Conservation (phyloP, 495 filamentous ascomycete genomes). For the Lentithecium fluviatile region DNA sequence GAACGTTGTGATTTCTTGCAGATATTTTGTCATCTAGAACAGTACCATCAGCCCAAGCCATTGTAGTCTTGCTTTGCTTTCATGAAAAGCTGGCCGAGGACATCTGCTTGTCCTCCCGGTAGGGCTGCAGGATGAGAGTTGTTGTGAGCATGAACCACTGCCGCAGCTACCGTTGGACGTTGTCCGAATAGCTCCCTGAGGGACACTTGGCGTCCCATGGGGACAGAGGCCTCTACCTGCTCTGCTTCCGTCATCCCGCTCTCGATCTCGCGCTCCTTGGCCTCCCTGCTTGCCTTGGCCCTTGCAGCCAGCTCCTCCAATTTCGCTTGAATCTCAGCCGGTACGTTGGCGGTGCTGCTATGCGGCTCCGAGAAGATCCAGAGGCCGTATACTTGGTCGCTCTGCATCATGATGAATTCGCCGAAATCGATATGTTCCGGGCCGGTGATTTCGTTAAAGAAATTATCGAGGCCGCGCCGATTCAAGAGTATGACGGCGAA, state of each 20-base stretch:
- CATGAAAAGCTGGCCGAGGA: constrained; percentile 28
- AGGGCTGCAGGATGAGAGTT: constrained; percentile 34
- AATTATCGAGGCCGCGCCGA: constrained; percentile 60
- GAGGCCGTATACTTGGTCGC: constrained; percentile 49
- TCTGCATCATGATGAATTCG: constrained; percentile 59
- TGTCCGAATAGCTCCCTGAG: constrained; percentile 58
- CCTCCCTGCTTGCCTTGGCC: constrained; percentile 50
- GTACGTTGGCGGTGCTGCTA: constrained; percentile 54
- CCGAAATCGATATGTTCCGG: constrained; percentile 27
- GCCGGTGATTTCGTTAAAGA: constrained; percentile 52
- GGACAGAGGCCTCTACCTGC: constrained; percentile 46
- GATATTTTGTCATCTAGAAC: not conserved
- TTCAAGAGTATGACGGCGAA: constrained; percentile 64
- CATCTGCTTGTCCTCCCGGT: not conserved
- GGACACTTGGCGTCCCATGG: constrained; percentile 56
- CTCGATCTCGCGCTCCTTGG: constrained; percentile 41
- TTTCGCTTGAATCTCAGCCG: constrained; percentile 51
- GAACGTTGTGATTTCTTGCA: no score
- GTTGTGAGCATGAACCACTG: constrained; percentile 50
- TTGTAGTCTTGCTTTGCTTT: constrained; percentile 32
- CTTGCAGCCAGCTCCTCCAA: constrained; percentile 56
- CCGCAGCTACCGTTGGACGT: constrained; percentile 54
- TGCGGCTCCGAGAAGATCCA: constrained; percentile 64
- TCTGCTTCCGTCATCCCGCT: constrained; percentile 9
- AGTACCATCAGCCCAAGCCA: constrained; percentile 22